Evolutionary conservation across 176 grass and related monocot species (phyloP).

Genomic region (Elymus sibiricus): DNA sequence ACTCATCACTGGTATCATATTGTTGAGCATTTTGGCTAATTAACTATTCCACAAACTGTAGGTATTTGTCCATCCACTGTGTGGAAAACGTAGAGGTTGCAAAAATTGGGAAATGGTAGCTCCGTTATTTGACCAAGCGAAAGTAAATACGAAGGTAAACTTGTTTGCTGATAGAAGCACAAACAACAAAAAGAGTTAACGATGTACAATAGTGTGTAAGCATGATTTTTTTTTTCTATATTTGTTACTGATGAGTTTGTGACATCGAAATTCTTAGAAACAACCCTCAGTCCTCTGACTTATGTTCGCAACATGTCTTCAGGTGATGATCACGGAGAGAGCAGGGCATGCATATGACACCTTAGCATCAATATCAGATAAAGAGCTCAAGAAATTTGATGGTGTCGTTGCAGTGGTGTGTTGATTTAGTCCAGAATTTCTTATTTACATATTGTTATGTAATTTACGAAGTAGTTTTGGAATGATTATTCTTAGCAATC

Average conservation of each 20-base stretch:
- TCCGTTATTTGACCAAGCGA: constrained; percentile 73
- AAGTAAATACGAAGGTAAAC: constrained; percentile 74
- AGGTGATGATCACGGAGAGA: constrained; percentile 82
- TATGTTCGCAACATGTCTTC: constrained; percentile 28
- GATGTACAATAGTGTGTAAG: neutral
- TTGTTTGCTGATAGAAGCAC: constrained; percentile 6
- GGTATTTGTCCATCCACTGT: constrained; percentile 95
- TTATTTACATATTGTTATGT: neutral
- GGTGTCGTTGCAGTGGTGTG: constrained; percentile 88
- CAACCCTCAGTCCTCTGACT: neutral
- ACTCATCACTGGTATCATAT: neutral
- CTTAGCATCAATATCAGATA: constrained; percentile 67
- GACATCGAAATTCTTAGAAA: neutral
- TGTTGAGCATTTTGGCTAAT: neutral
- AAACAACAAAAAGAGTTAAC: neutral
- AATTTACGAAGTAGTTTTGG: neutral
- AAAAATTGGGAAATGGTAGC: constrained; percentile 75
- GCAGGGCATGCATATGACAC: constrained; percentile 82
- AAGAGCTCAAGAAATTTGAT: constrained; percentile 74
- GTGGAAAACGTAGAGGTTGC: constrained; percentile 78
- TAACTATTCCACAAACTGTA: constrained; percentile 27
- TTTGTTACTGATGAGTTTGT: constrained; percentile 7
- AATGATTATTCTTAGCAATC: neutral
- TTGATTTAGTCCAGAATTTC: neutral
- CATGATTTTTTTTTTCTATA: neutral